A percentile compares a stretch with the other conserved stretches of the same genome.
These are phyloP conservation scores for Saccharomyces hybrid DNA, from an alignment of 1,139 yeast species.

Conservation along the genomic window DNA sequence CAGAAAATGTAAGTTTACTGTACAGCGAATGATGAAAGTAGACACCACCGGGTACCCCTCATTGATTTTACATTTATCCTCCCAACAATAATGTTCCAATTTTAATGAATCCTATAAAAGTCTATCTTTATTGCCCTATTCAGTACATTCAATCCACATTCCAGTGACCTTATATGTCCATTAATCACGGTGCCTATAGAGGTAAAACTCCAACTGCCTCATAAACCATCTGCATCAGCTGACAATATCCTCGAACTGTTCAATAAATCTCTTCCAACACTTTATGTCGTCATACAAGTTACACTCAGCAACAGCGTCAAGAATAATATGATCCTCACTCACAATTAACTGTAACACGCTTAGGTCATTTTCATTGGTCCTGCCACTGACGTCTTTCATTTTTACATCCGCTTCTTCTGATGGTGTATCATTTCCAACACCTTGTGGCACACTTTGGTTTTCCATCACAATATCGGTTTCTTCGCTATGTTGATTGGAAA, in stretches of 20 bases:
- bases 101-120: too few species aligned
- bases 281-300: conserved; percentile 19
- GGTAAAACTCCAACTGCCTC: not conserved
- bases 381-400: conserved; percentile 4
- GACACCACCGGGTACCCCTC: too few species aligned
- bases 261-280: conserved; percentile 22
- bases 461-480: conserved; percentile 4
- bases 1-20: too few species aligned
- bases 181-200: too few species aligned
- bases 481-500: not conserved
- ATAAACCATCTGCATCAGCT: not conserved
- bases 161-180: too few species aligned
- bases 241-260: conserved; percentile 4
- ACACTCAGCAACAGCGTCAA: conserved; percentile 19
- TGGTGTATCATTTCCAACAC: conserved; percentile 8
- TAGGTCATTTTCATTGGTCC: conserved; percentile 5
- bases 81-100: too few species aligned
- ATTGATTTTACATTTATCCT: too few species aligned
- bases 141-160: too few species aligned
- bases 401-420: conserved; percentile 3
- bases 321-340: conserved; percentile 26
- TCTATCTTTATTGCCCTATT: too few species aligned
- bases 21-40: too few species aligned
- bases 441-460: conserved; percentile 3
- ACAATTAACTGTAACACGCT: conserved; percentile 15